Evolutionary conservation across 768 basidiomycete genomes (phyloP), one percentile per base, ranked within the genome.

Genomic region (Phylloporus sp.): DNA sequence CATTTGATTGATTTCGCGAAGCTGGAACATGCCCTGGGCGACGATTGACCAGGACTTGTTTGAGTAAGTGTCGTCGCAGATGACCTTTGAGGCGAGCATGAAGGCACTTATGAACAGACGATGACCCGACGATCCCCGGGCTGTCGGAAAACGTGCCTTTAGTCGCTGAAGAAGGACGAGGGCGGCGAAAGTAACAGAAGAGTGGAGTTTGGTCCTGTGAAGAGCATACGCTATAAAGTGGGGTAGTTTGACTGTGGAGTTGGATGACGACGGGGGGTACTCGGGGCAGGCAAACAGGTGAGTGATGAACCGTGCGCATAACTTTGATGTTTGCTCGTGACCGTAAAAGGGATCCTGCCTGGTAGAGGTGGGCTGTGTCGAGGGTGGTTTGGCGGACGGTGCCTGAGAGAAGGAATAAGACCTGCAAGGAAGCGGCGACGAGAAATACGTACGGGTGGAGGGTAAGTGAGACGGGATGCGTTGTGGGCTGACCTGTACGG

Each of bases 31-130:
- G 23, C 81, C 83, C 65, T 93, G 89, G 0, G 87, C 90, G 32
- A 94, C 91, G 36, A 93, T 86, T 6, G 81, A 79, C 91, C 91
- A 94, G 0, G 86, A 88, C 62, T 91, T 90, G 77, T 93, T 93
- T 14, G 86, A 90, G 64, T 93, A 94, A 0, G 90, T 93, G 57
- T 93, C 90, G 71, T 94, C 90, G 68, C 90, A 92, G 39, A 91
- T 86, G n/a, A 92, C 86, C 61, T 84, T 84, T 3, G 74, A 77
- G 0, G 81, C 74, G 55, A 84, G 80, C 84, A 86, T 86, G 59
- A 86, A 83, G 0, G 85, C 82, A 0, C 81, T 81, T 13, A 87
- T 77, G 58, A 86, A 86, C 0, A 87, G 61, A 0, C 86, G 75
- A 45, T 87, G 85, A 0, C 86, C 86, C 0, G 80, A 83, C 1